Evolutionary conservation across 1,284 basidiomycete species (phyloP).

Genomic region (Trametes polyzona): DNA sequence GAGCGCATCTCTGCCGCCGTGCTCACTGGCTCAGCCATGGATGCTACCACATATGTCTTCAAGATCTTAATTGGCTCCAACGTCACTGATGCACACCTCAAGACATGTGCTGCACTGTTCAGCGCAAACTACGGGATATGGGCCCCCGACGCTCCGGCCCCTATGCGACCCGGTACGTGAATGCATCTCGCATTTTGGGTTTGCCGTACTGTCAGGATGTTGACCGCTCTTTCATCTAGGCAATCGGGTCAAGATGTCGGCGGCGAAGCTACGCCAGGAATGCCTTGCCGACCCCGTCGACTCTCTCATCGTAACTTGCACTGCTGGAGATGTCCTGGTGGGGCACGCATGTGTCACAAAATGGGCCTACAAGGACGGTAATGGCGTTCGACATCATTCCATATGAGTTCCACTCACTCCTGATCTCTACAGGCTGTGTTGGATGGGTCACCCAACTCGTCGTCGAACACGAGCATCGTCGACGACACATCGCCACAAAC

Average conservation of each 20-base stretch:
- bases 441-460: conserved; percentile 29
- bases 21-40: neutral
- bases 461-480: conserved; percentile 14
- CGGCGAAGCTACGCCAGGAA: conserved; percentile 7
- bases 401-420: neutral
- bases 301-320: conserved; percentile 7
- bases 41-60: neutral
- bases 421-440: conserved; percentile 11
- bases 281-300: conserved; percentile 11
- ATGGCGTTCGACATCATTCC: neutral
- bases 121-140: conserved; percentile 24
- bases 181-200: too few relatives aligned
- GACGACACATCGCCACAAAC: conserved; percentile 19
- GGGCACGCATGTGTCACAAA: conserved; percentile 26
- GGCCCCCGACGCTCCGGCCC: conserved; percentile 6
- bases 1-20: too few relatives aligned
- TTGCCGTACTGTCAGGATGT: neutral
- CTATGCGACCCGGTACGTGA: conserved; percentile 13
- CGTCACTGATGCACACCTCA: conserved; percentile 21
- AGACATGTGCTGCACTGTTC: conserved; percentile 20
- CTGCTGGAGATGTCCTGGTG: conserved; percentile 4
- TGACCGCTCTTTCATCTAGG: neutral
- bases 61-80: neutral
- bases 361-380: conserved; percentile 16
- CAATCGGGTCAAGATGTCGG: conserved; percentile 16